Conservation (phyloP, 163 green algal species). For the Chloroidium sp. region DNA sequence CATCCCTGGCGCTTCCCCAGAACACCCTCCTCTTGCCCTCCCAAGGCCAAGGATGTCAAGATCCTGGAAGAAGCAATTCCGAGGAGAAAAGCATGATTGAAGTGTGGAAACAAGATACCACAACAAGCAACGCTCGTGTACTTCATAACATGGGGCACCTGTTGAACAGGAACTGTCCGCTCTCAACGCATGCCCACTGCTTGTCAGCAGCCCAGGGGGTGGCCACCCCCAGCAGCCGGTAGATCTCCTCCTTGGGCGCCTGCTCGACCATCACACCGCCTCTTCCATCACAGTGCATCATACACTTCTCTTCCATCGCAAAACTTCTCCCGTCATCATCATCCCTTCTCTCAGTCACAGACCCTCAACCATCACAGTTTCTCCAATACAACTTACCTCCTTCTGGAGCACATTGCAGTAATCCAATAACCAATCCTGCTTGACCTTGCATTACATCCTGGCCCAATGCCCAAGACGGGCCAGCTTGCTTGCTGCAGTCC, state of each 20-base stretch:
- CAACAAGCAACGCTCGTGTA: too few relatives aligned
- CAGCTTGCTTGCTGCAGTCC: too few relatives aligned
- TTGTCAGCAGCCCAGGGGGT: not conserved
- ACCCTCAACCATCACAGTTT: too few relatives aligned
- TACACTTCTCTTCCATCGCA: too few relatives aligned
- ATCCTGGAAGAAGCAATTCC: too few relatives aligned
- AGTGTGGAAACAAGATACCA: too few relatives aligned
- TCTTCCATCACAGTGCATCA: too few relatives aligned
- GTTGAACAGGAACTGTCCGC: slow-evolving; percentile 39
- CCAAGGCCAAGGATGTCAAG: not conserved
- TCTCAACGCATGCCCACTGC: slow-evolving; percentile 12
- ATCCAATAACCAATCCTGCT: not conserved
- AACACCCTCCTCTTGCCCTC: not conserved
- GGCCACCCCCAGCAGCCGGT: not conserved
- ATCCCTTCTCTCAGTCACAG: too few relatives aligned
- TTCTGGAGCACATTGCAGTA: not conserved
- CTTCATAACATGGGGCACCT: not conserved
- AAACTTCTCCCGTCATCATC: too few relatives aligned
- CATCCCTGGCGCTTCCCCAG: not conserved
- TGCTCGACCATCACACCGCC: not conserved
- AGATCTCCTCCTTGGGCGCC: not conserved
- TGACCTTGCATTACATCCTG: not conserved
- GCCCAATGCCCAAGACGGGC: too few relatives aligned
- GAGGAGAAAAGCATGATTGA: too few relatives aligned
- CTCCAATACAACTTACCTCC: too few relatives aligned